These are phyloP conservation scores for Fraxinus americana DNA, from an alignment of 257 asterid species.

Conservation along the genomic window DNA sequence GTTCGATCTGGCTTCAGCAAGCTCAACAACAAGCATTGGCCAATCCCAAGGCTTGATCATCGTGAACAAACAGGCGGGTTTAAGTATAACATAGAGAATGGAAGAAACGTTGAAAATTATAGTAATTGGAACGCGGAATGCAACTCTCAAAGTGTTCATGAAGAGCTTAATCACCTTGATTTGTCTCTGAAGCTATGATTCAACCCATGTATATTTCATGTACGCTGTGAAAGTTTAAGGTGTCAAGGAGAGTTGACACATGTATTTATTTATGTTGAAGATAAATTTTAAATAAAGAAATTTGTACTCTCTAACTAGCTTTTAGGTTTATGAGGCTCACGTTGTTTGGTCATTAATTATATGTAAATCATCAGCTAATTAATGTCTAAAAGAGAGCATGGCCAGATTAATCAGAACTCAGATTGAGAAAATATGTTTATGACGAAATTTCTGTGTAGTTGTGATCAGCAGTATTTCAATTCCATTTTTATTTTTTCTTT, in stretches of 20 bases:
- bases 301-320: no score
- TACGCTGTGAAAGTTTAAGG: neutral
- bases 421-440: no score
- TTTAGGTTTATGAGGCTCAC: no score
- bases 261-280: neutral
- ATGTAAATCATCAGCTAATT: neutral
- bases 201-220: neutral
- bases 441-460: no score
- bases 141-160: neutral
- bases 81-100: neutral
- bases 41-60: neutral
- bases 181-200: constrained; percentile 41
- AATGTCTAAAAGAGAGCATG: neutral
- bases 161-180: constrained; percentile 30
- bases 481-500: no score
- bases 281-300: no score
- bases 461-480: no score
- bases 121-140: neutral
- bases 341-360: neutral
- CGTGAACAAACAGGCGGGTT: neutral
- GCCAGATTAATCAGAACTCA: neutral
- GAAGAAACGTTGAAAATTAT: neutral
- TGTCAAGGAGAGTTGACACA: no score
- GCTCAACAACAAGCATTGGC: neutral
- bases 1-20: neutral